Evolutionary conservation across 495 filamentous ascomycete genomes (phyloP), one percentile per base, ranked within the genome.

Genomic region (Lasiosphaeria ovina): DNA sequence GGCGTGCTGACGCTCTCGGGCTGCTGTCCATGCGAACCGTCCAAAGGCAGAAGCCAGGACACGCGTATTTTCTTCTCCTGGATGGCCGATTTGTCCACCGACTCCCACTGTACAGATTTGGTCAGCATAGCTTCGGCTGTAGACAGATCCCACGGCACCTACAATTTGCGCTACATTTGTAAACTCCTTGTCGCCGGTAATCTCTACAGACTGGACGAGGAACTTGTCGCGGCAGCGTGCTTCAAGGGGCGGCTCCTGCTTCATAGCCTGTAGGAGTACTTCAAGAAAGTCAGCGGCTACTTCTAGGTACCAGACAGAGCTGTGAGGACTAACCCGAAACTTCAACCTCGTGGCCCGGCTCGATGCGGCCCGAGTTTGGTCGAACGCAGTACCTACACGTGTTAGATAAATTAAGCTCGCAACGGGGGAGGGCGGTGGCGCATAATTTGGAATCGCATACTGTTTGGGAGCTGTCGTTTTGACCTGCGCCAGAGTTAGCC

Each of bases 391-490:
- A 98, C 77, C 93, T 98, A 64, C 48, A 34, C 3, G 62, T 24
- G 73, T 66, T 51, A 69, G 62, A 64, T 53, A 59, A 51, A 38
- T 31, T 55, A 24, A 24, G 24, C 24, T 6, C 14, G 36, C 14
- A 33, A 24, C 51, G n/a, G 24, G 24, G 24, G 24, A 24, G 24
- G 24, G 24, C 16, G 24, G 24, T 1, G 24, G 24, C 24, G 2
- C 24, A 24, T 24, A 54, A 57, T 44, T 24, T 34, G 24, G 34
- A 47, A 47, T 57, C 35, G 62, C 90, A 69, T 91, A 98, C 93
- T 97, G 93, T 76, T 98, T 98, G 6, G 95, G 94, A 34, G 95
- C 95, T 59, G 94, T 98, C 44, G 94, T 98, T 86, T 98, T 98
- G 72, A 98, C 94, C 93, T 97, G 59, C 44, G 61, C 50, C 8